phyloP scores from a whole-genome alignment of 2,329 filamentous ascomycete species.

The Sporothrix dimorphospora region DNA sequence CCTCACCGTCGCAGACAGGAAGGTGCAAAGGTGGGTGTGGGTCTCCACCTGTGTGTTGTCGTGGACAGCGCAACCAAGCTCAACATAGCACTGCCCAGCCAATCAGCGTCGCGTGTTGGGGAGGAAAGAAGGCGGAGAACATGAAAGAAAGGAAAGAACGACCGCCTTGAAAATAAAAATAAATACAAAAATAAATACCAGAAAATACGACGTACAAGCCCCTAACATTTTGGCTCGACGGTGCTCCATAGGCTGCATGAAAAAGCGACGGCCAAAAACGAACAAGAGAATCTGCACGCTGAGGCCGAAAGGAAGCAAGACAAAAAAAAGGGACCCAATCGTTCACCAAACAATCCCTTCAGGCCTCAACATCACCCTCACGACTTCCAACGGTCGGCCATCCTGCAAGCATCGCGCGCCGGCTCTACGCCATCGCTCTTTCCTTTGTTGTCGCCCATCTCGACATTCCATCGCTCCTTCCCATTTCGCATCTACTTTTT shows the following conservation, averaged over 20 bases:
- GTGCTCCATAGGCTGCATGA: constrained; percentile 28
- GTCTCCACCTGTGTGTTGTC: constrained; percentile 28
- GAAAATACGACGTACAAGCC: constrained; percentile 22
- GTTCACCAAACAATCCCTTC: constrained; percentile 20
- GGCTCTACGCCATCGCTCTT: constrained; percentile 20
- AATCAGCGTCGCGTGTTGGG: constrained; percentile 24
- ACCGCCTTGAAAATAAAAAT: constrained; percentile 28
- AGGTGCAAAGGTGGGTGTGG: constrained; percentile 21
- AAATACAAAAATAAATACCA: constrained; percentile 30
- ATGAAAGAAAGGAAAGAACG: constrained; percentile 10
- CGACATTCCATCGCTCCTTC: constrained; percentile 23
- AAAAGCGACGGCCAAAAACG: constrained; percentile 23
- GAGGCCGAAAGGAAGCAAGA: constrained; percentile 13
- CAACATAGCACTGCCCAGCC: constrained; percentile 17
- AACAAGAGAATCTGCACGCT: constrained; percentile 17
- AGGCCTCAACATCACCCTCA: constrained; percentile 10
- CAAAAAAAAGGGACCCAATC: constrained; percentile 28
- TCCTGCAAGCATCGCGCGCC: constrained; percentile 10
- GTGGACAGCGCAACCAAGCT: constrained; percentile 29
- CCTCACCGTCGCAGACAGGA: constrained; percentile 17
- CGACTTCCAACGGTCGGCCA: constrained; percentile 23
- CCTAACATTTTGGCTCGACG: constrained; percentile 17
- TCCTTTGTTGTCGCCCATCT: constrained; percentile 23
- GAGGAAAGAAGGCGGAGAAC: constrained; percentile 20
- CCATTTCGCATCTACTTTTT: constrained; percentile 13